Evolutionary conservation across 2,329 filamentous ascomycete genomes (phyloP).

Genomic region (Aspergillus eucalypticola): DNA sequence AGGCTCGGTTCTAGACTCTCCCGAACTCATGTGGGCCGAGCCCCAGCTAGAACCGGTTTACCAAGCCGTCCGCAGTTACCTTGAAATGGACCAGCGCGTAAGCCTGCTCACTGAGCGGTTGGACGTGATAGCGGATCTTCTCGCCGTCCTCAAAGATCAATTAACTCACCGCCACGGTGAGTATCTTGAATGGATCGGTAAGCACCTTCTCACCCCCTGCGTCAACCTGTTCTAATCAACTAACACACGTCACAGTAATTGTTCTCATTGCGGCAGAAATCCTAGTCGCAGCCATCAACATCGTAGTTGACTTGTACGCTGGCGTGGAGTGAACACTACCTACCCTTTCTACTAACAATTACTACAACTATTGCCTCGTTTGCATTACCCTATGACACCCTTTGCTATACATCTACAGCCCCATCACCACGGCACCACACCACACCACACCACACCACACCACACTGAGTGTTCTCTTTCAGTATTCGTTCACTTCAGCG

Average conservation of each 20-base stretch:
- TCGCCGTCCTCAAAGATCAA: constrained; percentile 94
- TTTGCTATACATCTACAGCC: not conserved
- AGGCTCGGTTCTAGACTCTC: constrained; percentile 92
- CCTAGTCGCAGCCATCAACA: constrained; percentile 87
- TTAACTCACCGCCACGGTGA: constrained; percentile 89
- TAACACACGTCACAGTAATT: constrained; percentile 63
- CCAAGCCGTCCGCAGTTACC: constrained; percentile 88
- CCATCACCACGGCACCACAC: too few relatives aligned
- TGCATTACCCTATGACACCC: not conserved
- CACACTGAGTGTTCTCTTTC: not conserved
- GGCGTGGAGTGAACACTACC: constrained; percentile 52
- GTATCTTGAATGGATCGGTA: constrained; percentile 86
- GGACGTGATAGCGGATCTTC: constrained; percentile 87
- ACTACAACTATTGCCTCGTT: not conserved
- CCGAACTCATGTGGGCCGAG: constrained; percentile 97
- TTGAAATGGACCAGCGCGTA: constrained; percentile 97
- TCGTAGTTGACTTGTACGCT: constrained; percentile 89
- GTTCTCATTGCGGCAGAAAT: constrained; percentile 95
- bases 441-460: too few relatives aligned
- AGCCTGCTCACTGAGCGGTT: constrained; percentile 83
- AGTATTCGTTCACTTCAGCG: constrained; percentile 10
- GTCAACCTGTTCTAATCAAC: constrained; percentile 16
- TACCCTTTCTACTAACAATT: not conserved
- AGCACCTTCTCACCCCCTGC: constrained; percentile 37
- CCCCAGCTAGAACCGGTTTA: constrained; percentile 96